phyloP scores from a whole-genome alignment of 2,329 filamentous ascomycete species.

The Curvularia eragrostidis region DNA sequence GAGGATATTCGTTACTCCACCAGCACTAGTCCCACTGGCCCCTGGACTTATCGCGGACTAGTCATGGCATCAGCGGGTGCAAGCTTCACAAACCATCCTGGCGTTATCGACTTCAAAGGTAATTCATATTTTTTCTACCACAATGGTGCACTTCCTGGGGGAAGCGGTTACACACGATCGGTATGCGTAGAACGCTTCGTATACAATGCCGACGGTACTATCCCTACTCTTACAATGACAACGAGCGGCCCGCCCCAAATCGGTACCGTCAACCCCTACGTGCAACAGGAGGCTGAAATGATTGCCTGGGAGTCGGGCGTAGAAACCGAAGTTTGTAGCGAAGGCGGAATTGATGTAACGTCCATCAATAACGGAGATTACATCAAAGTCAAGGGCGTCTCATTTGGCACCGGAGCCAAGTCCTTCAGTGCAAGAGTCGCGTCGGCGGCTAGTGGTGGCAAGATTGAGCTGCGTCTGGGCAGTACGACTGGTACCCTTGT shows the following conservation, averaged over 20 bases:
- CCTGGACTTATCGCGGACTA: constrained; percentile 26
- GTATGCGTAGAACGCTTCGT: constrained; percentile 23
- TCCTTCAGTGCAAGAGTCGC: constrained; percentile 20
- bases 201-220: constrained; percentile 26
- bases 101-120: constrained; percentile 23
- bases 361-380: constrained; percentile 24
- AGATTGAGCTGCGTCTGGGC: constrained; percentile 23
- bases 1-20: constrained; percentile 29
- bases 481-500: constrained; percentile 22
- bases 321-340: constrained; percentile 22
- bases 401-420: constrained; percentile 23
- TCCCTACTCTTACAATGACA: constrained; percentile 25
- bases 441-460: constrained; percentile 18
- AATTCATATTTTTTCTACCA: constrained; percentile 29
- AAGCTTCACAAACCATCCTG: constrained; percentile 29
- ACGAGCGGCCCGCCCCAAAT: constrained; percentile 21
- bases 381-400: constrained; percentile 27
- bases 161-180: constrained; percentile 25
- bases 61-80: constrained; percentile 23
- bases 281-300: constrained; percentile 23
- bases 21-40: constrained; percentile 22
- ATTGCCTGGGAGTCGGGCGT: constrained; percentile 21
- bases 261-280: constrained; percentile 23
- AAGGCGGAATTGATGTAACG: constrained; percentile 24
- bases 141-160: constrained; percentile 26